A percentile compares a stretch with the other conserved stretches of the same genome.
These are phyloP conservation scores for Aspergillus sergii DNA, from an alignment of 2,329 filamentous ascomycete species.

Conservation along the genomic window DNA sequence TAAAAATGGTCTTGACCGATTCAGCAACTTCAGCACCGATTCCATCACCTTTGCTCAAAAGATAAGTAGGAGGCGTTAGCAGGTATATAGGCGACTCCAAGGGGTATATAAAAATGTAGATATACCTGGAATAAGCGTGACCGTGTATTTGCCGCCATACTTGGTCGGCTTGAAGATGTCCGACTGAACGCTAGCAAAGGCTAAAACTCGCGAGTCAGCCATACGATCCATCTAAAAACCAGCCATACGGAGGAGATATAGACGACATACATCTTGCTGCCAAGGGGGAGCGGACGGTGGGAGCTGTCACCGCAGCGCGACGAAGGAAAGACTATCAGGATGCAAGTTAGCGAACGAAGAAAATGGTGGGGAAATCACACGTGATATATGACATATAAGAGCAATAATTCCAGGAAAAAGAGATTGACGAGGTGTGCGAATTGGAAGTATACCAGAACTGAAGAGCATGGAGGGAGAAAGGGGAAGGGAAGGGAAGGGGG, in stretches of 20 bases:
- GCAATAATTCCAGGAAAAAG: neutral
- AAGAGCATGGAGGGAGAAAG: neutral
- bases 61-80: constrained; percentile 15
- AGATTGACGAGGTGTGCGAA: neutral
- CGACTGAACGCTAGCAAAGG: constrained; percentile 79
- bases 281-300: constrained; percentile 53
- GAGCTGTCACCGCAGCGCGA: constrained; percentile 52
- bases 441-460: neutral
- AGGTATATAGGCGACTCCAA: neutral
- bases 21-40: constrained; percentile 98
- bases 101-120: neutral
- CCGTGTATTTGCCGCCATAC: constrained; percentile 99
- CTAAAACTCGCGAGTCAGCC: constrained; percentile 37
- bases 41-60: constrained; percentile 68
- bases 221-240: neutral
- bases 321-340: constrained; percentile 59
- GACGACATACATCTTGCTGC: constrained; percentile 56
- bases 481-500: neutral
- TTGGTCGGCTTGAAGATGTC: constrained; percentile 99
- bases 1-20: constrained; percentile 98
- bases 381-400: neutral
- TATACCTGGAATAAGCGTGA: constrained; percentile 90
- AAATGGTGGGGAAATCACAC: neutral
- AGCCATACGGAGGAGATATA: neutral
- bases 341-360: neutral